Conservation (phyloP, 768 basidiomycete species). For the Suillus subluteus region DNA sequence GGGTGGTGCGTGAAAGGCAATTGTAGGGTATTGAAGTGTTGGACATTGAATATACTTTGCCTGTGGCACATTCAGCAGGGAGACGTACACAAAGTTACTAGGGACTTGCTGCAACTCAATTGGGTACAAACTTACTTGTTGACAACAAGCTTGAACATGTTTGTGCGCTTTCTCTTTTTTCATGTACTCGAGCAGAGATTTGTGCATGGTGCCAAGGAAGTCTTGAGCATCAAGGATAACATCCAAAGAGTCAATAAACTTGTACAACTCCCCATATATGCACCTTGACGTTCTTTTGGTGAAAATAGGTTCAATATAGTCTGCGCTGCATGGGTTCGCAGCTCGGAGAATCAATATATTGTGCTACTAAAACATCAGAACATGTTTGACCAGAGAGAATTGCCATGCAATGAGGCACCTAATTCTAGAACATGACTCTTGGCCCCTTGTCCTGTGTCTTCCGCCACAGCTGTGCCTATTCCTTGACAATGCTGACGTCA, state of each 20-base stretch:
- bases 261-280: conserved; percentile 98
- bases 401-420: conserved; percentile 36
- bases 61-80: conserved; percentile 40
- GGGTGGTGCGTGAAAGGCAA: conserved; percentile 98
- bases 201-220: conserved; percentile 93
- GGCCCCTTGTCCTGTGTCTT: conserved; percentile 52
- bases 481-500: conserved; percentile 90
- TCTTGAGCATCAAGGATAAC: conserved; percentile 96
- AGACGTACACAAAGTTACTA: conserved; percentile 1
- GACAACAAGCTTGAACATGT: conserved; percentile 76
- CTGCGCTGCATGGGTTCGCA: conserved; percentile 42
- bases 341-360: not conserved
- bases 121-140: conserved; percentile 99
- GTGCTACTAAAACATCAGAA: not conserved
- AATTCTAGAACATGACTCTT: conserved; percentile 34
- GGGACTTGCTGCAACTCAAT: conserved; percentile 92
- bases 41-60: conserved; percentile 96
- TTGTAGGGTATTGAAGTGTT: conserved; percentile 91
- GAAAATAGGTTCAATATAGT: conserved; percentile 88
- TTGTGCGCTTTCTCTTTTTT: conserved; percentile 97
- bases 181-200: conserved; percentile 90
- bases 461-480: conserved; percentile 62
- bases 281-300: conserved; percentile 93
- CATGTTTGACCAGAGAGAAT: not conserved
- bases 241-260: conserved; percentile 98